phyloP scores from a whole-genome alignment of 2,329 filamentous ascomycete genomes.

The Fusarium xylarioides region DNA sequence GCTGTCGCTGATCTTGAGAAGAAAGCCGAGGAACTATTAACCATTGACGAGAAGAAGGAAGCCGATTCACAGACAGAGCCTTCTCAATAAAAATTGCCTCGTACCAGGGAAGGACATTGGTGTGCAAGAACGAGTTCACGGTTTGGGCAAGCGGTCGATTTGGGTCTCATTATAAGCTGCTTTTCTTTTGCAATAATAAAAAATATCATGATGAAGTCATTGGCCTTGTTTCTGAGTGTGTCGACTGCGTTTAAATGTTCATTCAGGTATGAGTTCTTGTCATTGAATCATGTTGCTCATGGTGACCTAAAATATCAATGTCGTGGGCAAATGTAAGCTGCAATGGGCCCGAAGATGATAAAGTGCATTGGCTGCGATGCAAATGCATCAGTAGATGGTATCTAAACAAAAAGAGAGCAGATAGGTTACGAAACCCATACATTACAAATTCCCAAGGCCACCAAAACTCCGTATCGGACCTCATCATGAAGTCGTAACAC shows the following conservation, averaged over 20 bases:
- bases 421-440: constrained; percentile 15
- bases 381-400: constrained; percentile 37
- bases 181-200: constrained; percentile 20
- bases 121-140: constrained; percentile 38
- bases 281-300: background rate
- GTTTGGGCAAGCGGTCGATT: constrained; percentile 36
- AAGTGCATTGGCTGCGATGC: constrained; percentile 19
- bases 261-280: background rate
- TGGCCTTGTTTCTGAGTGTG: background rate
- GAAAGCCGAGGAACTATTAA: constrained; percentile 27
- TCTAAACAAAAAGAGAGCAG: constrained; percentile 41
- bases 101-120: constrained; percentile 16
- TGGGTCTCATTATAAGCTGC: constrained; percentile 25
- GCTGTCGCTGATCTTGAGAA: constrained; percentile 33
- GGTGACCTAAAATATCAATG: background rate
- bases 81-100: constrained; percentile 25
- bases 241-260: background rate
- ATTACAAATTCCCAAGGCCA: constrained; percentile 30
- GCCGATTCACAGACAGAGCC: constrained; percentile 4
- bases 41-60: constrained; percentile 29
- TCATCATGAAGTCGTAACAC: constrained; percentile 10
- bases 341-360: background rate
- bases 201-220: background rate
- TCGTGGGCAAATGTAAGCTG: background rate
- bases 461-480: constrained; percentile 36